Percentiles rank a stretch among this genome's conserved stretches.
Conservation (phyloP, 768 basidiomycete species). For the Tricholoma sp. region DNA sequence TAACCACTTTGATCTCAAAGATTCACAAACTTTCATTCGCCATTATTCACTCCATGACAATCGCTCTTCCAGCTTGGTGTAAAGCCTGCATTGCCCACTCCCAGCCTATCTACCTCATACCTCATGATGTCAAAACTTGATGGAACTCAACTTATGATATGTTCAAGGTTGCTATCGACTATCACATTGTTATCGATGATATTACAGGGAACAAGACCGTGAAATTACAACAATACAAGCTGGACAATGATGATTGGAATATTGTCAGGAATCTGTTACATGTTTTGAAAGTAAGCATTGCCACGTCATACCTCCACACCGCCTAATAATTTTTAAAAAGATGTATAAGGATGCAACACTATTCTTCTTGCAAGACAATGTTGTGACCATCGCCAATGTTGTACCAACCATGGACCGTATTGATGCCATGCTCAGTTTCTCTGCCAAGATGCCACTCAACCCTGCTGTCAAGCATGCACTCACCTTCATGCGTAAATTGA, state of each 20-base stretch:
- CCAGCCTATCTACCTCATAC: slow-evolving; percentile 11
- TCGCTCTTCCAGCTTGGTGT: background rate
- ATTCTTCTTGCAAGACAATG: slow-evolving; percentile 20
- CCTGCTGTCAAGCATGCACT: slow-evolving; percentile 17
- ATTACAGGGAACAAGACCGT: too few species aligned
- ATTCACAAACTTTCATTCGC: background rate
- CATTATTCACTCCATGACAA: background rate
- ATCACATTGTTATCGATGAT: too few species aligned
- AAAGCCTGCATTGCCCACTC: background rate
- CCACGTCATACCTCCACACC: too few species aligned
- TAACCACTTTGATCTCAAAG: background rate
- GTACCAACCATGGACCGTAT: slow-evolving; percentile 37
- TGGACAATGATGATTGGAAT: too few species aligned
- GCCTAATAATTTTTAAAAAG: slow-evolving; percentile 17
- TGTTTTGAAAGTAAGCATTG: too few species aligned
- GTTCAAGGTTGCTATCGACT: too few species aligned
- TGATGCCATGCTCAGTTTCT: too few species aligned
- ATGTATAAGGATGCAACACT: slow-evolving; percentile 27
- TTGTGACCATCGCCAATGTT: slow-evolving; percentile 22
- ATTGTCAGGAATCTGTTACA: too few species aligned
- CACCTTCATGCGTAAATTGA: slow-evolving; percentile 14
- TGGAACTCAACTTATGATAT: slow-evolving; percentile 7
- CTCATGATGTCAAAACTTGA: slow-evolving; percentile 20
- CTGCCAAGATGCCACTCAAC: background rate
- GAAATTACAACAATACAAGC: too few species aligned